Base-by-base conservation (phyloP, 2,329 filamentous ascomycete species). In the Fusarium begoniae region DNA sequence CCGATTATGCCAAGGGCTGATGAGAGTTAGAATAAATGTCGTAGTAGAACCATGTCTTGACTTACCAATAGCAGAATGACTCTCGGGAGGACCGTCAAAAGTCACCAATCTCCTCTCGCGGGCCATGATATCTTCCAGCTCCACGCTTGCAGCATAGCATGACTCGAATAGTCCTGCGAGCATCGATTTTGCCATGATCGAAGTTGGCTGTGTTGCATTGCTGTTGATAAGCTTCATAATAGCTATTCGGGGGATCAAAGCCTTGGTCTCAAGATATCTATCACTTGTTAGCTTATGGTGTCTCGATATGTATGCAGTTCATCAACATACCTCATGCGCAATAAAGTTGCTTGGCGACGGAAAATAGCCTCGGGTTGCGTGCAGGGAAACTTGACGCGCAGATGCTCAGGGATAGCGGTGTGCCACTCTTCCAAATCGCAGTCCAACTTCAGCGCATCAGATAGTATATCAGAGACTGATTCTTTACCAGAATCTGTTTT, bases 241-340 rank as follows among this genome's bases (percentile, higher is more conserved):
- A 4, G 77, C 69, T 11, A 67, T 54, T 17, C 77, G 68, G 6
- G 73, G 73, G 2, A 79, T 61, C 5, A 79, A 59, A 2, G 72
- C 66, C 28, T 75, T 79, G n/a, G 66, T 66, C 26, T 79, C 77
- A 8, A 79, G 57, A 32, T 79, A 77, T 32, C 77, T 76, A 20
- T 8, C 4, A 13, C 9, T 22, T 17, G 47, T 76, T 50, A 76
- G 65, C 17, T 38, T 3, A 3, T 6, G 2, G 3, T 26, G 18
- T 30, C 6, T n/a, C 12, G 6, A 14, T 3, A 17, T 12, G 0
- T 24, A 4, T 2, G 15, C 17, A 17, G 32, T 17, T 20, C 13
- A 26, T 26, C 18, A 22, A 15, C 51, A 53, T 72, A 73, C 74
- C 69, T 74, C 70, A 78, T 70, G 6, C 69, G 75, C 7, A 78